A percentile compares a stretch with the other conserved stretches of the same genome.
phyloP scores from a whole-genome alignment of 192 early-diverging fungal genomes.

The Linnemannia hyalina region DNA sequence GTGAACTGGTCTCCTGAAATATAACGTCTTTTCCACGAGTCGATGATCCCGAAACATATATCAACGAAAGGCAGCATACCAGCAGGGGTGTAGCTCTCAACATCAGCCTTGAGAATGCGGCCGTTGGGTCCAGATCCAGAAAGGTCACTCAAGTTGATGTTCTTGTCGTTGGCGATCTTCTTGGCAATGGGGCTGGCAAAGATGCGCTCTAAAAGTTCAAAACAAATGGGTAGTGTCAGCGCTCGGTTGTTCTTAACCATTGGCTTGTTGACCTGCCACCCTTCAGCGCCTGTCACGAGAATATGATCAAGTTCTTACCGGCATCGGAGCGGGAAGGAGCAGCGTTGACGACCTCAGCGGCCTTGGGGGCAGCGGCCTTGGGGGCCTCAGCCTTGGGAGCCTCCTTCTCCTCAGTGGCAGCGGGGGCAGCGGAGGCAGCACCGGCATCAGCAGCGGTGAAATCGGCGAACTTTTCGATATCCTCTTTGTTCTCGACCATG shows the following conservation, averaged over 20 bases:
- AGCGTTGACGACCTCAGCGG: constrained; percentile 32
- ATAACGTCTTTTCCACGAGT: no score
- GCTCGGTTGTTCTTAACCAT: not conserved
- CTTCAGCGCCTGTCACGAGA: not conserved
- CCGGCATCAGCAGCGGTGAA: constrained; percentile 73
- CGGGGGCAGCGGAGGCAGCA: constrained; percentile 56
- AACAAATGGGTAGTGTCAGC: not conserved
- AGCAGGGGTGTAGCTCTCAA: constrained; percentile 74
- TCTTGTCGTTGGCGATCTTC: constrained; percentile 88
- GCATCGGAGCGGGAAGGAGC: constrained; percentile 55
- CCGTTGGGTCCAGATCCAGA: constrained; percentile 91
- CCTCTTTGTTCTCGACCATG: constrained; percentile 90
- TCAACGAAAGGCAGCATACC: constrained; percentile 25
- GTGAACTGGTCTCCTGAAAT: not conserved
- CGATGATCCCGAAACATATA: not conserved
- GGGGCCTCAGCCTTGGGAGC: constrained; percentile 28
- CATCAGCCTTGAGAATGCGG: constrained; percentile 93
- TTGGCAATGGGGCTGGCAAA: constrained; percentile 89
- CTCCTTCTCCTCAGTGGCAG: constrained; percentile 49
- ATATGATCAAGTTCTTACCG: constrained; percentile 10
- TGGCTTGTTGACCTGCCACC: not conserved
- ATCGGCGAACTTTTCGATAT: constrained; percentile 89
- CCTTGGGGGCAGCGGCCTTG: constrained; percentile 41
- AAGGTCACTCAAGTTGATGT: constrained; percentile 80
- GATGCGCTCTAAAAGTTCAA: constrained; percentile 67